These are phyloP conservation scores for Cordyceps cicadae DNA, from an alignment of 2,329 filamentous ascomycete genomes.

Conservation along the genomic window DNA sequence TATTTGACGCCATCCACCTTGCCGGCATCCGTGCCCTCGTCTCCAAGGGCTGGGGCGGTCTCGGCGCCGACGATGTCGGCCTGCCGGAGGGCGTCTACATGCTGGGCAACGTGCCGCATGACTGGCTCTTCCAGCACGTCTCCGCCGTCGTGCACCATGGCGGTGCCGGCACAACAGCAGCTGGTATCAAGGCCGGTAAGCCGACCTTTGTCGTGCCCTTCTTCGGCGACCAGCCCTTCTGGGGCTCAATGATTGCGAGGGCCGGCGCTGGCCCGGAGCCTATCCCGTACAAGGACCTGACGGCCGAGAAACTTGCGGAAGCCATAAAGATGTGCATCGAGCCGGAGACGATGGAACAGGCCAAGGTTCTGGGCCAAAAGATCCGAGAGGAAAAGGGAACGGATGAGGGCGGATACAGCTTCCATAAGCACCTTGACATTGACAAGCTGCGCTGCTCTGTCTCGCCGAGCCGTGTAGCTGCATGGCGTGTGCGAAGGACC, in stretches of 20 bases:
- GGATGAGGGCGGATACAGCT: slow-evolving; percentile 55
- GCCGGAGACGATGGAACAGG: slow-evolving; percentile 49
- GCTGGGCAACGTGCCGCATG: slow-evolving; percentile 77
- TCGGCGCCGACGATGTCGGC: slow-evolving; percentile 62
- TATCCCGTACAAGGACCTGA: slow-evolving; percentile 61
- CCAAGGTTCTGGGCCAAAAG: slow-evolving; percentile 49
- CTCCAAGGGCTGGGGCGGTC: slow-evolving; percentile 81
- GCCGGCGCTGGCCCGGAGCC: slow-evolving; percentile 66
- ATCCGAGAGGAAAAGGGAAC: slow-evolving; percentile 61
- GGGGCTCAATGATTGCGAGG: slow-evolving; percentile 66
- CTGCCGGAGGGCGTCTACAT: slow-evolving; percentile 74
- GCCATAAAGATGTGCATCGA: slow-evolving; percentile 55
- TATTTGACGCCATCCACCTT: slow-evolving; percentile 61
- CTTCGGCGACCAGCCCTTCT: slow-evolving; percentile 79
- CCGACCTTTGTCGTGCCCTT: slow-evolving; percentile 81
- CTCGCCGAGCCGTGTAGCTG: slow-evolving; percentile 58
- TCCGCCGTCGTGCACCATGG: slow-evolving; percentile 81
- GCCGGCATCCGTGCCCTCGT: slow-evolving; percentile 70
- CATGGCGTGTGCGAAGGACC: slow-evolving; percentile 65
- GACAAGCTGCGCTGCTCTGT: slow-evolving; percentile 62
- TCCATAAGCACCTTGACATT: slow-evolving; percentile 61
- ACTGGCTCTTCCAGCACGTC: slow-evolving; percentile 79
- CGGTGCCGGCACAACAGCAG: slow-evolving; percentile 79
- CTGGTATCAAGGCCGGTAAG: slow-evolving; percentile 70
- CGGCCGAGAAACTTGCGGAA: slow-evolving; percentile 54